phyloP scores from a whole-genome alignment of 2,329 filamentous ascomycete species.

The Aspergillus oerlinghausenensis region DNA sequence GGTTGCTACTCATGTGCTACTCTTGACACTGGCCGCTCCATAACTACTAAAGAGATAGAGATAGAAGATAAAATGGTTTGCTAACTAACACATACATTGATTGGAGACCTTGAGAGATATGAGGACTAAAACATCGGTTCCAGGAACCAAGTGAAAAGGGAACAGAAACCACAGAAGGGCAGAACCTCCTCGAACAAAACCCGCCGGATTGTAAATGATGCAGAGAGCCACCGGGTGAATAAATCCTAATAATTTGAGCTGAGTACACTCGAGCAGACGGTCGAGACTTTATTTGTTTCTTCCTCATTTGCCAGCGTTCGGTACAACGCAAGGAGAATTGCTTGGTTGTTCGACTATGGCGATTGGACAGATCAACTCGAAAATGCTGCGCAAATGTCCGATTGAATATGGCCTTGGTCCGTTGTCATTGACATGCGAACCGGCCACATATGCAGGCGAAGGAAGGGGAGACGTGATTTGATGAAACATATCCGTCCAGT shows the following conservation, averaged over 20 bases:
- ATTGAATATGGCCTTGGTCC: not conserved
- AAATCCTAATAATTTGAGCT: not conserved
- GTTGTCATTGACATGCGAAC: not conserved
- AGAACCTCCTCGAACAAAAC: not conserved
- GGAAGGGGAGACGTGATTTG: not conserved
- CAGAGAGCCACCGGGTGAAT: not conserved
- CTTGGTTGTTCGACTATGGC: not conserved
- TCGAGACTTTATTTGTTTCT: not conserved
- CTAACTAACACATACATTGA: not conserved
- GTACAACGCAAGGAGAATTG: not conserved
- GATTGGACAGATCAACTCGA: not conserved
- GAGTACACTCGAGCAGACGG: not conserved
- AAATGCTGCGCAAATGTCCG: not conserved
- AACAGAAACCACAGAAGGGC: not conserved
- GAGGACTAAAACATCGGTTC: not conserved
- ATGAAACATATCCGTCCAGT: not conserved
- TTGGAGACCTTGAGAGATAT: not conserved
- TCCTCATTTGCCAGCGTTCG: not conserved
- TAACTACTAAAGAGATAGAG: not conserved
- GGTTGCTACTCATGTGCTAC: not conserved
- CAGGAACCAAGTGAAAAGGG: not conserved
- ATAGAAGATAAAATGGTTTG: not conserved
- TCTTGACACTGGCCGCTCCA: not conserved
- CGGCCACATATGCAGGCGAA: not conserved
- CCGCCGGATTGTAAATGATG: not conserved